Percentiles rank a stretch among this genome's conserved stretches.
Conservation (phyloP, 768 basidiomycete genomes). For the Tephrocybe sp. region DNA sequence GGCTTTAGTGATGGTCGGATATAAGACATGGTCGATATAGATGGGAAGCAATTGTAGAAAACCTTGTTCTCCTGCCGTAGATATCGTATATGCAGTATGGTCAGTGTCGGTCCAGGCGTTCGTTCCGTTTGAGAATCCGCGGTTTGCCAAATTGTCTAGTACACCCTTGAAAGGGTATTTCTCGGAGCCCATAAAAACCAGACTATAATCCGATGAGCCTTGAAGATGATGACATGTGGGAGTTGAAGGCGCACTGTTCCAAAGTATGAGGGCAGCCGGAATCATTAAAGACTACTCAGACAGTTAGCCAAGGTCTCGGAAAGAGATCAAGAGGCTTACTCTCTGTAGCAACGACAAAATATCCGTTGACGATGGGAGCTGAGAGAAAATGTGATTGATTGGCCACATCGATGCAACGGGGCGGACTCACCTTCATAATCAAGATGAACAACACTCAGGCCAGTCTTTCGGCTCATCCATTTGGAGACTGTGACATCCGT, state of each 20-base stretch:
- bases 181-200: conserved; percentile 95
- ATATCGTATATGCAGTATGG: conserved; percentile 94
- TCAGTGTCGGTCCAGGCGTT: conserved; percentile 98
- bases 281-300: conserved; percentile 79
- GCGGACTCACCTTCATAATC: conserved; percentile 77
- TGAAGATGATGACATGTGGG: conserved; percentile 5
- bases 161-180: conserved; percentile 96
- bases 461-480: conserved; percentile 85
- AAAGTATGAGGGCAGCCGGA: conserved; percentile 95
- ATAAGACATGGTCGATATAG: conserved; percentile 95
- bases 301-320: background rate
- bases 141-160: conserved; percentile 92
- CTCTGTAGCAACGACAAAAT: conserved; percentile 89
- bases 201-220: conserved; percentile 35
- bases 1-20: conserved; percentile 89
- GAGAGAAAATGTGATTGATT: conserved; percentile 18
- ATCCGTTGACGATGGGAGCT: conserved; percentile 90
- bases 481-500: conserved; percentile 83
- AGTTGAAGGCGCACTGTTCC: conserved; percentile 70
- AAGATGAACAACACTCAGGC: conserved; percentile 87
- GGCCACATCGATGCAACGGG: conserved; percentile 5
- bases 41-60: conserved; percentile 84
- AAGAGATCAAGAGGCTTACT: conserved; percentile 42
- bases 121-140: conserved; percentile 87
- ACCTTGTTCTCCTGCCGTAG: conserved; percentile 93